Evolutionary conservation across 352 stramenopile genomes (phyloP), one percentile per base, ranked within the genome.

Genomic region (Pythium monospermum): DNA sequence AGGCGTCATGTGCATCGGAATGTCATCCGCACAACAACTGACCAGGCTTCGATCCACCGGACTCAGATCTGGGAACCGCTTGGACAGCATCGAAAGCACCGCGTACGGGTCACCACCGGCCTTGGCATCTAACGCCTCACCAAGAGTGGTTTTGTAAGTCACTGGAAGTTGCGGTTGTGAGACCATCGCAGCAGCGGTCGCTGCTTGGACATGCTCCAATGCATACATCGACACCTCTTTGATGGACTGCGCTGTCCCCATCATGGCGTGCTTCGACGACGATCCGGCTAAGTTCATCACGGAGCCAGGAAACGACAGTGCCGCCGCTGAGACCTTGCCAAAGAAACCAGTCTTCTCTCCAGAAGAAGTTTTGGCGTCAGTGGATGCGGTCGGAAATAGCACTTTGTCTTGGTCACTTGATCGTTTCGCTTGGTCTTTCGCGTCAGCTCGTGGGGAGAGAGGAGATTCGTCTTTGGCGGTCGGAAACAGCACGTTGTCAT

Each of bases 201-300:
- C 76, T 23, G 77, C 76, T 64, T 89, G 73, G 0, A 73, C 80
- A 49, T 83, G 81, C 37, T 91, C 77, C 12, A 88, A 60, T 0
- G 75, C 80, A 53, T 82, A 87, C 31, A 91, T 27, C n/a, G 77
- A 87, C 1, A 72, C 77, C 40, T 91, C 76, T 44, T 85, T 87
- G 33, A 91, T 76, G 1, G 80, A 85, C 49, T 88, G 73, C 1
- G 85, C 70, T 0, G 79, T 85, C 4, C 74, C 76, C 56, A 83
- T 75, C 7, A 90, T 68, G 7, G 76, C 79, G 22, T 79, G 68
- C 50, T 82, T 86, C 4, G 77, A 86, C 25, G 77, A 86, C 18
- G 69, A 65, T 1, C 73, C 75, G 12, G 77, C 75, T 18, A 88
- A 48, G 22, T 73, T 84, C 40, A 89, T 74, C 3, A 83, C 66